Base-by-base conservation (phyloP, 306 rosid species). In the Datisca glomerata region DNA sequence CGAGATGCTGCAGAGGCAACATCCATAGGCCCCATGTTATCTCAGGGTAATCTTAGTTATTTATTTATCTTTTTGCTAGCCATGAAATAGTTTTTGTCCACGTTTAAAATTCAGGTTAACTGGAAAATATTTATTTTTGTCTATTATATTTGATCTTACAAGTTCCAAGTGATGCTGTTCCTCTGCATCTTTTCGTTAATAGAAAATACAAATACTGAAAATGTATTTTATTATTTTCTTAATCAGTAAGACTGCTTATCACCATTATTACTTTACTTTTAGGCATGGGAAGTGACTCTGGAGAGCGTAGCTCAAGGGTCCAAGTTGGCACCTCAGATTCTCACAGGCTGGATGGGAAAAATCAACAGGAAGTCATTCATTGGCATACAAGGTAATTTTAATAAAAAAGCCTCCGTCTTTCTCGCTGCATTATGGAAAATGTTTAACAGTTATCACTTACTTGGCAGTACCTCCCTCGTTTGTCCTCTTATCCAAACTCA, bases 331-430 rank as follows among this genome's bases (percentile, higher is more conserved):
- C 64, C n/a, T 49, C 94, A 0, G 93, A 74, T 45, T 56, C 93
- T 55, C 78, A 67, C 14, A 91, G 73, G 63, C 55, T 55, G 56
- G 98, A 84, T 59, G 58, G 46, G 10, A 77, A 80, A 65, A 70
- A 63, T 68, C 83, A 80, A 47, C 78, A 70, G 64, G 93, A 80
- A 55, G 77, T 44, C 49, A 77, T 89, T 70, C 95, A 80, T 57
- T 89, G 97, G 97, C 97, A 89, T 73, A 58, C 68, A 27, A 89
- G 93, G 97, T 76, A 69, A 56, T 24, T 13, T 56, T 41, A 12
- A 2, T 8, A 31, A 8, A 1, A 31, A 3, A 14, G 36, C n/a
- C 13, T 31, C 36, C n/a, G 36, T 22, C n/a, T n/a, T n/a, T n/a
- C n/a, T n/a, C n/a, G n/a, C n/a, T n/a, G n/a, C n/a, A n/a, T n/a